These are phyloP conservation scores for Penicillium corylophilum DNA, from an alignment of 2,329 filamentous ascomycete species.

Conservation along the genomic window DNA sequence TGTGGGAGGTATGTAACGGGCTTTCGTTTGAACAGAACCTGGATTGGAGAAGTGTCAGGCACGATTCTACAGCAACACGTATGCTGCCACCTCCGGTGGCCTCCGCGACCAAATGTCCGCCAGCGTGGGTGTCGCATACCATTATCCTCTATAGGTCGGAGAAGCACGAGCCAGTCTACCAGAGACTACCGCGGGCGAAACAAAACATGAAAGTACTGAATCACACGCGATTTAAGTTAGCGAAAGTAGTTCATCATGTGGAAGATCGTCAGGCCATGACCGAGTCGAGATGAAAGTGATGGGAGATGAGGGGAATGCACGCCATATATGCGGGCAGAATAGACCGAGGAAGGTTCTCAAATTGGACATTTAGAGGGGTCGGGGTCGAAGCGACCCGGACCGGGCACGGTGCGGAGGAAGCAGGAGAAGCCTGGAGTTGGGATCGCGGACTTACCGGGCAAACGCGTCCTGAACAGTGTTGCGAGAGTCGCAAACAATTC, in stretches of 20 bases:
- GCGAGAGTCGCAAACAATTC: background rate
- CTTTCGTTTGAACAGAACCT: conserved; percentile 97
- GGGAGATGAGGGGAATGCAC: background rate
- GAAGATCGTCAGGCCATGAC: background rate
- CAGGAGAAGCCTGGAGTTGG: conserved; percentile 4
- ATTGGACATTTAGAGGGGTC: background rate
- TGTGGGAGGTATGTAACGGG: conserved; percentile 78
- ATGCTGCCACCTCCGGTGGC: background rate
- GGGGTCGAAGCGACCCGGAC: conserved; percentile 9
- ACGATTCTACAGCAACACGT: conserved; percentile 1
- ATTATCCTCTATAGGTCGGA: conserved; percentile 25
- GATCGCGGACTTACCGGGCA: conserved; percentile 16
- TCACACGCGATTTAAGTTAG: conserved; percentile 19
- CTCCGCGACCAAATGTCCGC: background rate
- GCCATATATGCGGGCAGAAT: background rate
- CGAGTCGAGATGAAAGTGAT: background rate
- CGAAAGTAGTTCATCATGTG: background rate
- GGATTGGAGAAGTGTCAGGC: conserved; percentile 22
- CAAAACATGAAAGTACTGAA: conserved; percentile 21
- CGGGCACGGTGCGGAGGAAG: conserved; percentile 1
- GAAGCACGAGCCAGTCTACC: conserved; percentile 27
- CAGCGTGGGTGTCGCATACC: conserved; percentile 27
- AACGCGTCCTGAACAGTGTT: conserved; percentile 11
- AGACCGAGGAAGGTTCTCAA: background rate
- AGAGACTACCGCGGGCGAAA: conserved; percentile 16